Evolutionary conservation across 306 rosid genomes (phyloP).

Genomic region (Calophaca sinica): DNA sequence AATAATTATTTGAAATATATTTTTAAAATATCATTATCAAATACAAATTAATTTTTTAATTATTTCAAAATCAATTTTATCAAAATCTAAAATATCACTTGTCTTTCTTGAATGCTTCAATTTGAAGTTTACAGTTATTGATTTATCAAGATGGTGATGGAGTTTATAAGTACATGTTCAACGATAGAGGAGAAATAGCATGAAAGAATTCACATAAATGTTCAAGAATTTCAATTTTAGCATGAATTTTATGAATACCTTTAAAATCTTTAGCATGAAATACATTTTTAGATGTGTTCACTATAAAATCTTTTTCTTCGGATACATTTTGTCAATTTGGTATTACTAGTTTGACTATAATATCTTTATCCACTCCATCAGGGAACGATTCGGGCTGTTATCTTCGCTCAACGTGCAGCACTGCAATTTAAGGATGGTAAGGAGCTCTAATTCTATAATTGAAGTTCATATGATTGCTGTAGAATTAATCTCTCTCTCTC

Average conservation of each 20-base stretch:
- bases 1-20: too few species aligned
- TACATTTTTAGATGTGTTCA: background rate
- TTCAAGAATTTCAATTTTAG: background rate
- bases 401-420: constrained; percentile 69
- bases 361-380: constrained; percentile 55
- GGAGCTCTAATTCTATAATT: constrained; percentile 16
- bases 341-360: constrained; percentile 31
- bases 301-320: background rate
- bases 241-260: background rate
- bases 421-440: constrained; percentile 73
- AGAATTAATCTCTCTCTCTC: constrained; percentile 31
- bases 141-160: too few species aligned
- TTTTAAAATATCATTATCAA: too few species aligned
- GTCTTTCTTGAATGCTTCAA: too few species aligned
- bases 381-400: constrained; percentile 64
- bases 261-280: too few species aligned
- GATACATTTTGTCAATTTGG: constrained; percentile 30
- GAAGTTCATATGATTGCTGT: background rate
- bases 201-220: background rate
- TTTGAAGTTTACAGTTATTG: too few species aligned
- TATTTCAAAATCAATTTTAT: too few species aligned
- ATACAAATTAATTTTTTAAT: too few species aligned
- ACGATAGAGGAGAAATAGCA: too few species aligned
- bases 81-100: too few species aligned
- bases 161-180: too few species aligned